Evolutionary conservation across 1,284 basidiomycete species (phyloP).

Genomic region (Leccinum huronense): DNA sequence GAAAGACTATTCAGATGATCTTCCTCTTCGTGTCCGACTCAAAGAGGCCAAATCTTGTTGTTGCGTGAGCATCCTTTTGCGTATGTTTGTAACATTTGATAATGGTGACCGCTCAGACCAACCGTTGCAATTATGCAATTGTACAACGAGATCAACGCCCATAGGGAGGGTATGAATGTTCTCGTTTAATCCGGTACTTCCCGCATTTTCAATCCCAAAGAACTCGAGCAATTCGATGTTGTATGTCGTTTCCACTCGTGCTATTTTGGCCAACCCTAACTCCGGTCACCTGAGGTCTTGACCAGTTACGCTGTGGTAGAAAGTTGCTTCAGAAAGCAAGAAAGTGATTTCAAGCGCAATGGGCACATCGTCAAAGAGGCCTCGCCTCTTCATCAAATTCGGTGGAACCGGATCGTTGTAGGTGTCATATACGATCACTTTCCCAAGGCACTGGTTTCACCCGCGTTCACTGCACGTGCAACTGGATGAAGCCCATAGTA

Average conservation of each 20-base stretch:
- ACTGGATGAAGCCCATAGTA: constrained; percentile 99
- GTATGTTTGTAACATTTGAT: constrained; percentile 4
- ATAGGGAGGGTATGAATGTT: constrained; percentile 78
- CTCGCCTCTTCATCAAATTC: constrained; percentile 81
- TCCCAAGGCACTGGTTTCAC: neutral
- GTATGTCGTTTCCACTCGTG: constrained; percentile 46
- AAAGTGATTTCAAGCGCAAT: constrained; percentile 87
- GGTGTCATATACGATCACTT: constrained; percentile 21
- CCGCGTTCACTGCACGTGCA: constrained; percentile 30
- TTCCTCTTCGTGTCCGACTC: constrained; percentile 81
- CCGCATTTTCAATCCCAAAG: constrained; percentile 59
- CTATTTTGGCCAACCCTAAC: constrained; percentile 10
- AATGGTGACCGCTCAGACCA: constrained; percentile 48
- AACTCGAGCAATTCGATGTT: constrained; percentile 86
- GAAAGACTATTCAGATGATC: constrained; percentile 98
- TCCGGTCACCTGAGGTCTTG: constrained; percentile 44
- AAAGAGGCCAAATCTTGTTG: constrained; percentile 82
- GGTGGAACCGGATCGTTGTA: constrained; percentile 83
- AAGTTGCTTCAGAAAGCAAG: constrained; percentile 90
- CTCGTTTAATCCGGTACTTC: constrained; percentile 90
- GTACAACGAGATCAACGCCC: constrained; percentile 89
- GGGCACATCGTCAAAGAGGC: constrained; percentile 86
- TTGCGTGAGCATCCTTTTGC: constrained; percentile 62
- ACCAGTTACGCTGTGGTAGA: constrained; percentile 88
- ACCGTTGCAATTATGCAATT: constrained; percentile 99